A percentile compares a stretch with the other conserved stretches of the same genome.
These are phyloP conservation scores for Conticribra guillardii DNA, from an alignment of 108 stramenopile species.

Conservation along the genomic window DNA sequence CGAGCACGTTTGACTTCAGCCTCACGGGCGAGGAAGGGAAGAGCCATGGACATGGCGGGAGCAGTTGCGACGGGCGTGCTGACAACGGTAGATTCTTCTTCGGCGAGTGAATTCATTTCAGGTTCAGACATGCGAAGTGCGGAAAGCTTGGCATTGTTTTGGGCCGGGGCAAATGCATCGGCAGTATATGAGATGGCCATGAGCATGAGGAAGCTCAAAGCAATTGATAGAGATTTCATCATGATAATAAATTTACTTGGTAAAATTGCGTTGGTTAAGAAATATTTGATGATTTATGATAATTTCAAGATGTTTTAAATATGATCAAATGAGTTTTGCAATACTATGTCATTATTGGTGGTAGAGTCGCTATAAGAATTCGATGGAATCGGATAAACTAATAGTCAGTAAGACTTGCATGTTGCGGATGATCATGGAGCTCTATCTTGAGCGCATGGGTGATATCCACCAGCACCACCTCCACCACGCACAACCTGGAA, in stretches of 20 bases:
- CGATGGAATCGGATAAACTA: too few relatives aligned
- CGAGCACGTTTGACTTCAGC: constrained; percentile 94
- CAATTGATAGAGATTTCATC: constrained; percentile 63
- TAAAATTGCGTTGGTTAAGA: too few relatives aligned
- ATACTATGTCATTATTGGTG: too few relatives aligned
- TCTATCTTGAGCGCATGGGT: too few relatives aligned
- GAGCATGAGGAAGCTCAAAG: constrained; percentile 52
- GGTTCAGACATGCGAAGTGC: constrained; percentile 19
- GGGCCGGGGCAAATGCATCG: constrained; percentile 67
- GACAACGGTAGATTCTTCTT: not conserved
- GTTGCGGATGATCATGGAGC: too few relatives aligned
- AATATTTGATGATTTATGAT: too few relatives aligned
- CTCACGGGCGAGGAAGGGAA: constrained; percentile 85
- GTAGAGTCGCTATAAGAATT: too few relatives aligned
- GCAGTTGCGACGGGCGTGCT: constrained; percentile 20
- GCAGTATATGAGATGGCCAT: constrained; percentile 48
- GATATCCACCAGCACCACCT: too few relatives aligned
- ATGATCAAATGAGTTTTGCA: too few relatives aligned
- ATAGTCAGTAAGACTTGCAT: too few relatives aligned
- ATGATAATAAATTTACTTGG: constrained; percentile 41
- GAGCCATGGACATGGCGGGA: constrained; percentile 56
- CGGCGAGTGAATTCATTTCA: not conserved
- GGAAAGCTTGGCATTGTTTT: not conserved
- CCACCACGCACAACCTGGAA: too few relatives aligned
- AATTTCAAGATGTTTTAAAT: too few relatives aligned